These are phyloP conservation scores for Thelonectria blattea DNA, from an alignment of 2,329 filamentous ascomycete genomes.

Conservation along the genomic window DNA sequence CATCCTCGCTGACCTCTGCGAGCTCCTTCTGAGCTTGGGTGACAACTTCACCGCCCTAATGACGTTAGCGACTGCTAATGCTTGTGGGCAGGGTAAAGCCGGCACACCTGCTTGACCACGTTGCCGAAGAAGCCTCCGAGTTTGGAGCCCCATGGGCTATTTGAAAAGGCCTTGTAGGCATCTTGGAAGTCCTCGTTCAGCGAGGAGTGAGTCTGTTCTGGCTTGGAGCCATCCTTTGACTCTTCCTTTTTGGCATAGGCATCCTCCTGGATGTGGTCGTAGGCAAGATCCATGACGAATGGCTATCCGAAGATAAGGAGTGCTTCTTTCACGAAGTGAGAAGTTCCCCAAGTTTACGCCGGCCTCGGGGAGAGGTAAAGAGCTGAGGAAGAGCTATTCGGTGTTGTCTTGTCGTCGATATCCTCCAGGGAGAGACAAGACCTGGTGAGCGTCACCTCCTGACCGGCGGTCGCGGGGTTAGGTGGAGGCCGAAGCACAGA, in stretches of 20 bases:
- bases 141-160: constrained; percentile 87
- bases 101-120: constrained; percentile 85
- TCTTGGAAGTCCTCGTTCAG: constrained; percentile 92
- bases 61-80: constrained; percentile 22
- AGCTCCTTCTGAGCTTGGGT: constrained; percentile 88
- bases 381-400: constrained; percentile 19
- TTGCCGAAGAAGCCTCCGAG: constrained; percentile 89
- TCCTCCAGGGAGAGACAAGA: constrained; percentile 19
- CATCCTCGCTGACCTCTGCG: constrained; percentile 78
- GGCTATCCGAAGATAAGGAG: not conserved
- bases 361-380: not conserved
- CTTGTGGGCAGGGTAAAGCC: constrained; percentile 1
- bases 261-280: constrained; percentile 95
- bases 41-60: constrained; percentile 78
- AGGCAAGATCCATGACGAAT: constrained; percentile 84
- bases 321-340: not conserved
- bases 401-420: constrained; percentile 24
- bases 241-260: constrained; percentile 65
- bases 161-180: constrained; percentile 91
- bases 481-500: constrained; percentile 27
- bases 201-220: constrained; percentile 54
- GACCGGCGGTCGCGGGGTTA: constrained; percentile 32
- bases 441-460: constrained; percentile 32
- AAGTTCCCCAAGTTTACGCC: not conserved
- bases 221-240: constrained; percentile 48